Evolutionary conservation across 176 grass and related monocot genomes (phyloP).

Genomic region (Carex scoparia): DNA sequence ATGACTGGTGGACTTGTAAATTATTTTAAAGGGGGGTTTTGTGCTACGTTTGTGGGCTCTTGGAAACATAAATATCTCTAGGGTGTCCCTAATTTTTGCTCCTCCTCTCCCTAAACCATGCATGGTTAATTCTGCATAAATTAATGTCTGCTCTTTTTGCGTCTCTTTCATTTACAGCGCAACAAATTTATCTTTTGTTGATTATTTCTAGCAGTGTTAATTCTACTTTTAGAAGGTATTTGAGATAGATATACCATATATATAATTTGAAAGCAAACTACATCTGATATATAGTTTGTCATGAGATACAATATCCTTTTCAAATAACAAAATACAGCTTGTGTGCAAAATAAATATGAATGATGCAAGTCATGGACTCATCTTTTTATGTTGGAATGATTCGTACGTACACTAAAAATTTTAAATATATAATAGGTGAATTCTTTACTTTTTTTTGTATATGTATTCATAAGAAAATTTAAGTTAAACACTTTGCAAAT

Average conservation of each 20-base stretch:
- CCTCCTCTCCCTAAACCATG: neutral
- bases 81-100: neutral
- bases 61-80: neutral
- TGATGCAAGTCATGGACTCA: neutral
- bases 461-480: no score
- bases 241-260: neutral
- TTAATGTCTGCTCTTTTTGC: neutral
- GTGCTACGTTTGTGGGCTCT: neutral
- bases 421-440: no score
- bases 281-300: neutral
- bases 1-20: slow-evolving; percentile 13
- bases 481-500: no score
- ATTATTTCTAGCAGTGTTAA: neutral
- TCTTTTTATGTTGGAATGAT: no score
- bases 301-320: neutral
- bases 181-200: neutral
- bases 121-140: slow-evolving; percentile 10
- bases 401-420: neutral
- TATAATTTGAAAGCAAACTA: neutral
- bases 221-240: neutral
- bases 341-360: neutral
- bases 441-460: no score
- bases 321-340: neutral
- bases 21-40: neutral
- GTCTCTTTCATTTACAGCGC: neutral